These are phyloP conservation scores for Silene uniflora DNA, from an alignment of 148 eudicot species.

Conservation along the genomic window DNA sequence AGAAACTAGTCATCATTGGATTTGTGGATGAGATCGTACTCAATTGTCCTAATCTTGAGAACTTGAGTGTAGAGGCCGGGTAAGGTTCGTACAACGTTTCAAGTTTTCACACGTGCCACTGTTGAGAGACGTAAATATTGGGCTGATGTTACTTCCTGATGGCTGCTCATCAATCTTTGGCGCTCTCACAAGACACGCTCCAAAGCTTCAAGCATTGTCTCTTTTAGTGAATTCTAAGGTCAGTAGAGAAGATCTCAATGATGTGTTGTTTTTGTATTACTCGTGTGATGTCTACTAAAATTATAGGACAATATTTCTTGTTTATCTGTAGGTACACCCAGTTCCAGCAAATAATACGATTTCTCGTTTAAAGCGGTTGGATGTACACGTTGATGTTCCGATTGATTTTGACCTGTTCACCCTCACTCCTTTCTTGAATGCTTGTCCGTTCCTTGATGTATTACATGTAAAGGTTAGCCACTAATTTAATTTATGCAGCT, in stretches of 20 bases:
- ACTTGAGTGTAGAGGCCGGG: not conserved
- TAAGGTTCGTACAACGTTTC: not conserved
- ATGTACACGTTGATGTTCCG: not conserved
- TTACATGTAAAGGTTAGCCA: constrained; percentile 4
- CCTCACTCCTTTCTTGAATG: constrained; percentile 4
- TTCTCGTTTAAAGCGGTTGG: constrained; percentile 3
- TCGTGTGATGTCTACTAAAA: not conserved
- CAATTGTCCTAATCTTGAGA: constrained; percentile 17
- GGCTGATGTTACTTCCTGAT: not conserved
- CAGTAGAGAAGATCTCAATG: not conserved
- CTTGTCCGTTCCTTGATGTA: constrained; percentile 7
- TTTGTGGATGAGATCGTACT: not conserved
- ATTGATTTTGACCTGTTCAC: not conserved
- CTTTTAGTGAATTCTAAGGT: constrained; percentile 1
- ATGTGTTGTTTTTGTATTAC: not conserved
- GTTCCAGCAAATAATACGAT: not conserved
- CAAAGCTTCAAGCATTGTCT: constrained; percentile 4
- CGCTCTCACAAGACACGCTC: constrained; percentile 12
- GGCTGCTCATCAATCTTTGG: constrained; percentile 1
- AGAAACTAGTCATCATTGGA: not conserved
- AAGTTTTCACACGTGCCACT: constrained; percentile 4
- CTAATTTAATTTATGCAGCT: too few species aligned
- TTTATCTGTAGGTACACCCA: not conserved
- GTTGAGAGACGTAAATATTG: not conserved
- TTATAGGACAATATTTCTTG: not conserved